Evolutionary conservation across 2,329 filamentous ascomycete species (phyloP), one percentile per base, ranked within the genome.

Genomic region (Xylariaceae sp.): DNA sequence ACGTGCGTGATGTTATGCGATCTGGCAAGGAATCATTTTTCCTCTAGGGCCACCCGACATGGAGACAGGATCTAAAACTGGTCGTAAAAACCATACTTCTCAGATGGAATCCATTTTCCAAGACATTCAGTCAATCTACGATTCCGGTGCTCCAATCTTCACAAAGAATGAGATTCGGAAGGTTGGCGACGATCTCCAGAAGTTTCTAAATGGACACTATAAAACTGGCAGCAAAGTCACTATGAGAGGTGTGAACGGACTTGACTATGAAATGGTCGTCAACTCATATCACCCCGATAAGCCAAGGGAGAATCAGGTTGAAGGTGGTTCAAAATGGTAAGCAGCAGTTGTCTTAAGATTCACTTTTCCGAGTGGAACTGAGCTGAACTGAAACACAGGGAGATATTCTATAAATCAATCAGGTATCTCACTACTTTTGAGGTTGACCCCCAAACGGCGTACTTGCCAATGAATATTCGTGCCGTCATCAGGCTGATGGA

Each of bases 391-490:
- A 28, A 28, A 28, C 7, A 28, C 22, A 60, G 56, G 58, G 11
- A 12, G 6, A 58, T 60, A 48, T 5, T 0, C 3, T 60, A 60
- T 54, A 17, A 39, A 17, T 55, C 58, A 36, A 50, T 58, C 33
- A 42, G 17, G 36, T 38, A 13, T 36, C 48, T 61, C 28, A 61
- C 51, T 46, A 47, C n/a, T 42, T 34, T 14, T 48, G 28, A 17
- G 44, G 58, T 54, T 19, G 9, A 36, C 34, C 44, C 53, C 19
- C 14, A 56, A 34, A 49, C 38, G 5, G 55, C 53, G 28, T 56
- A 61, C 44, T 57, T 58, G 39, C 57, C 59, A 17, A 59, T 61
- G 59, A 31, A 41, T 43, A 59, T 60, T 55, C 14, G 9, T 36
- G 48, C 55, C 42, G 28, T 34, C 39, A 52, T 53, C 39, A 55